A percentile compares a stretch with the other conserved stretches of the same genome.
Evolutionary conservation across 2,329 filamentous ascomycete genomes (phyloP).

Genomic region (Talaromyces atroroseus): DNA sequence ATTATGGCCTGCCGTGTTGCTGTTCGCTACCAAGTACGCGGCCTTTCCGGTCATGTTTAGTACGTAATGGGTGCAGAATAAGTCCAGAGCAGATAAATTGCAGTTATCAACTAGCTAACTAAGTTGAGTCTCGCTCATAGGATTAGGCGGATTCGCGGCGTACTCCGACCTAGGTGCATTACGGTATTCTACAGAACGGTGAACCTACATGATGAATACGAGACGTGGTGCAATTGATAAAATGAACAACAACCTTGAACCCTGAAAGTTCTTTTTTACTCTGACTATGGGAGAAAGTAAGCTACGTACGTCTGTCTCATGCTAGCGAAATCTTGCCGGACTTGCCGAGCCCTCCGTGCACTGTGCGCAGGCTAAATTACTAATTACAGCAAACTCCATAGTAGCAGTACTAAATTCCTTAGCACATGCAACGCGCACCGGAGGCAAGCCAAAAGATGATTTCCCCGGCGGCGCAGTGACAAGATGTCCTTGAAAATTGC

Average conservation of each 20-base stretch:
- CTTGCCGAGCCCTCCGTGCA: constrained; percentile 2
- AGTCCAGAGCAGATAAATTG: neutral
- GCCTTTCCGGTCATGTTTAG: neutral
- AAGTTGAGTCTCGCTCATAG: too few relatives aligned
- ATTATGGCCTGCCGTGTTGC: neutral
- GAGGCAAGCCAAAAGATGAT: neutral
- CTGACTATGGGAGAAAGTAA: neutral
- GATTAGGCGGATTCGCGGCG: neutral
- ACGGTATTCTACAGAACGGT: neutral
- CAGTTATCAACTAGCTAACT: neutral
- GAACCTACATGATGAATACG: neutral
- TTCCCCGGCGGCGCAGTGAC: neutral
- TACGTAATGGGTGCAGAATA: neutral
- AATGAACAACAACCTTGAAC: constrained; percentile 5
- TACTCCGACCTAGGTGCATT: neutral
- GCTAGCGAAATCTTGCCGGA: neutral
- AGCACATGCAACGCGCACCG: neutral
- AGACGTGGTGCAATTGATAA: neutral
- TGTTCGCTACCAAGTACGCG: neutral
- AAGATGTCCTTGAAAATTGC: neutral
- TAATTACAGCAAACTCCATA: constrained; percentile 2
- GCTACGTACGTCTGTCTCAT: neutral
- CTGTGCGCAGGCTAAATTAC: too few relatives aligned
- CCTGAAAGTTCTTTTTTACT: constrained; percentile 6
- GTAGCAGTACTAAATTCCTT: constrained; percentile 2